Evolutionary conservation across 2,329 filamentous ascomycete species (phyloP).

Genomic region (Cladosporium austrohemisphaericum): DNA sequence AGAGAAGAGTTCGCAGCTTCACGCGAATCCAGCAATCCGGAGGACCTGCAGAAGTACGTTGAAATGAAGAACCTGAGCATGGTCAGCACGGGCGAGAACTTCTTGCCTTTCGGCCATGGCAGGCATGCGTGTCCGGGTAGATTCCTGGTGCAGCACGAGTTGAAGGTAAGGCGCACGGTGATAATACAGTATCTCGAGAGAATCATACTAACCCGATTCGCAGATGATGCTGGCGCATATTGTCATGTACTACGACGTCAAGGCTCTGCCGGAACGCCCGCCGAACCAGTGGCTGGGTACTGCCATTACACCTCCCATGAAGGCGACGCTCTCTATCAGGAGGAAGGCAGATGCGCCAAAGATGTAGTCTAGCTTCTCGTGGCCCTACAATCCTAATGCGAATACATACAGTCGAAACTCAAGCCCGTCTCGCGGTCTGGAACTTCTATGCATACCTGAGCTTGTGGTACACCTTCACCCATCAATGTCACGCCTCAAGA

Average conservation of each 20-base stretch:
- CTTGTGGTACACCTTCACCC: too few species aligned
- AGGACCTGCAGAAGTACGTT: slow-evolving; percentile 18
- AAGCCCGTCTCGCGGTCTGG: too few species aligned
- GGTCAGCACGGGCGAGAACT: slow-evolving; percentile 28
- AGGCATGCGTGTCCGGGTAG: slow-evolving; percentile 36
- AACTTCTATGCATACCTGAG: too few species aligned
- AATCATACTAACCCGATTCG: not conserved
- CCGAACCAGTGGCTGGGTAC: slow-evolving; percentile 23
- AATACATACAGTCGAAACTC: too few species aligned
- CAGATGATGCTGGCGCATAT: slow-evolving; percentile 38
- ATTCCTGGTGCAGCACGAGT: slow-evolving; percentile 36
- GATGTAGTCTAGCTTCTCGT: too few species aligned
- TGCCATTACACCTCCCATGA: slow-evolving; percentile 22
- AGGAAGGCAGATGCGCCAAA: slow-evolving; percentile 5
- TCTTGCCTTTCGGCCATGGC: slow-evolving; percentile 31
- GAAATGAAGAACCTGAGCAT: slow-evolving; percentile 25
- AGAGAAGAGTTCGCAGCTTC: slow-evolving; percentile 23
- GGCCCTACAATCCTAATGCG: too few species aligned
- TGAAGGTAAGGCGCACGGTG: slow-evolving; percentile 18
- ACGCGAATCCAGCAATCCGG: slow-evolving; percentile 14
- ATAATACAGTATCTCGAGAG: too few species aligned
- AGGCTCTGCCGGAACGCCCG: slow-evolving; percentile 27
- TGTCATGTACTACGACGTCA: slow-evolving; percentile 38
- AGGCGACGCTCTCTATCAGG: slow-evolving; percentile 13
- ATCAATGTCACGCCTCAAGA: too few species aligned